Percentiles rank a stretch among this genome's conserved stretches.
phyloP scores from a whole-genome alignment of 2,329 filamentous ascomycete genomes.

The Colletotrichum liriopes region DNA sequence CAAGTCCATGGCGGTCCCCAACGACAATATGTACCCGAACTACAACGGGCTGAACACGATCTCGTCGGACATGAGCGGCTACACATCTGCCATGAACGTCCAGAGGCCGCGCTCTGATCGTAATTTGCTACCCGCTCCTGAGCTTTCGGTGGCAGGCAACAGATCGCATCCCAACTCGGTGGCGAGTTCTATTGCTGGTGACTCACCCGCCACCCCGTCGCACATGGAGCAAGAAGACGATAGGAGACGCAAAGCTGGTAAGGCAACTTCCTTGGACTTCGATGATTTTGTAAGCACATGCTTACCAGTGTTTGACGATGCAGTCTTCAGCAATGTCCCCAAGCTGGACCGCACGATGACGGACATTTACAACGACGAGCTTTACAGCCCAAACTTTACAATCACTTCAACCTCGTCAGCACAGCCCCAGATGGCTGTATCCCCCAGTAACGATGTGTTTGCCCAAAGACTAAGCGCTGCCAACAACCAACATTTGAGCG shows the following conservation, averaged over 20 bases:
- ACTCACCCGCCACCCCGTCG: constrained; percentile 73
- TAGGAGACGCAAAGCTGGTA: constrained; percentile 70
- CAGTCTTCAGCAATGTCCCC: constrained; percentile 66
- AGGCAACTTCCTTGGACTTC: constrained; percentile 50
- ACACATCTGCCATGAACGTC: constrained; percentile 57
- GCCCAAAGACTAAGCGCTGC: constrained; percentile 84
- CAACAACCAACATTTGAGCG: constrained; percentile 79
- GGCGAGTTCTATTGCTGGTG: constrained; percentile 70
- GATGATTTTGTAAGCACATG: constrained; percentile 8
- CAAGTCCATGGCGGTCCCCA: constrained; percentile 58
- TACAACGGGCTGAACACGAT: constrained; percentile 59
- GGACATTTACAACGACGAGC: constrained; percentile 86
- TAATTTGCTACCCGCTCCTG: constrained; percentile 62
- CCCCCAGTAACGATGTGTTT: constrained; percentile 75
- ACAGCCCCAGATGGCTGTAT: constrained; percentile 63
- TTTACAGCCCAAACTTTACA: constrained; percentile 81
- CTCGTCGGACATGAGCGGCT: constrained; percentile 56
- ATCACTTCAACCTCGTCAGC: constrained; percentile 69
- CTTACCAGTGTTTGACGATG: constrained; percentile 55
- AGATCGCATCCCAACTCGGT: constrained; percentile 69
- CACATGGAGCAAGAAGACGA: constrained; percentile 65
- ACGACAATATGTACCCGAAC: constrained; percentile 57
- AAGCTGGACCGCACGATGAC: constrained; percentile 91
- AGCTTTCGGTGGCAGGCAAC: constrained; percentile 58
- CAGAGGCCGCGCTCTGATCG: constrained; percentile 58